phyloP scores from a whole-genome alignment of 2,329 filamentous ascomycete species.

The Fusarium illudens region DNA sequence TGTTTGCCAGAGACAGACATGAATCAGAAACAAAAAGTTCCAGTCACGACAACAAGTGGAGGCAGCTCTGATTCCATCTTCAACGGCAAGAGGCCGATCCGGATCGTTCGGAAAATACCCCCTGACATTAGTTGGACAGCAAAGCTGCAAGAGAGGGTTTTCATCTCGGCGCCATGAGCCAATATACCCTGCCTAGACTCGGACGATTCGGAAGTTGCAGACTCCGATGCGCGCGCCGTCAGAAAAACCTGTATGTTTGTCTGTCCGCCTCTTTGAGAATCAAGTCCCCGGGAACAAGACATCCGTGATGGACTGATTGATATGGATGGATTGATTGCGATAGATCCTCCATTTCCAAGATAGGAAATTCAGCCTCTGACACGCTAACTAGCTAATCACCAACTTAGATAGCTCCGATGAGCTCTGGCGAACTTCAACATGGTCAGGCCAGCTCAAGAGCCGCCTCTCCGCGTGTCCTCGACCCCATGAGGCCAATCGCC shows the following conservation, averaged over 20 bases:
- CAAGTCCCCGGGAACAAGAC: conserved; percentile 6
- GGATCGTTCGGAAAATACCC: conserved; percentile 32
- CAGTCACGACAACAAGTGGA: neutral
- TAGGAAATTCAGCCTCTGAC: conserved; percentile 11
- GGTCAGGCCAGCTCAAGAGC: neutral
- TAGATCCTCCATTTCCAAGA: conserved; percentile 8
- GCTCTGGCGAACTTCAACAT: neutral
- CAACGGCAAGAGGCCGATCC: conserved; percentile 18
- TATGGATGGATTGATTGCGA: neutral
- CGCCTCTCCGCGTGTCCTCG: neutral
- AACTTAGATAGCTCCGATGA: conserved; percentile 5
- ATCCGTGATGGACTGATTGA: conserved; percentile 24
- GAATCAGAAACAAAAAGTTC: neutral
- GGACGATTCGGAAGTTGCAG: conserved; percentile 25
- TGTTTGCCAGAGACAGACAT: neutral
- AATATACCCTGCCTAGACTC: conserved; percentile 6
- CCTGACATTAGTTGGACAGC: conserved; percentile 13
- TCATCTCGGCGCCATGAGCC: neutral
- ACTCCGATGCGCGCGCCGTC: conserved; percentile 10
- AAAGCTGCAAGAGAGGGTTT: neutral
- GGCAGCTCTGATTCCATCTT: neutral
- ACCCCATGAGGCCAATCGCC: conserved; percentile 15
- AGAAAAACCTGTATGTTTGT: neutral
- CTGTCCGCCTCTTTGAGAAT: neutral
- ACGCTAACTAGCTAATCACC: conserved; percentile 6